phyloP scores from a whole-genome alignment of 768 basidiomycete genomes.

The Suillus decipiens region DNA sequence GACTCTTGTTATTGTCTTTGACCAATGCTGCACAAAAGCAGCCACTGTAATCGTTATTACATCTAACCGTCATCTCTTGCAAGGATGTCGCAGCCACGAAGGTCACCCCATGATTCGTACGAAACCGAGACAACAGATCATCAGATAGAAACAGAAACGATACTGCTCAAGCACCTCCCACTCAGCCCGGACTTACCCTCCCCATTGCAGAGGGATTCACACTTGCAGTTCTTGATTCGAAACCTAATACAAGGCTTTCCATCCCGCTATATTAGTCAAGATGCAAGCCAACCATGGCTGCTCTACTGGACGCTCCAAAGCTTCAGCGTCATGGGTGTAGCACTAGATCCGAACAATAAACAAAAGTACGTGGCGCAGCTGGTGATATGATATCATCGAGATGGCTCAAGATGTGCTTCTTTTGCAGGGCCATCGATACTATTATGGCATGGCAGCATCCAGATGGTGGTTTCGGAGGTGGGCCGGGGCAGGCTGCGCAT shows the following conservation, averaged over 20 bases:
- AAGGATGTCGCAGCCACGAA: slow-evolving; percentile 27
- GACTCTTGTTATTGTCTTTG: slow-evolving; percentile 2
- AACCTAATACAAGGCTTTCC: slow-evolving; percentile 82
- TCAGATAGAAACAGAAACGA: slow-evolving; percentile 67
- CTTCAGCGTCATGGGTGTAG: slow-evolving; percentile 77
- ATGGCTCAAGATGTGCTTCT: not conserved
- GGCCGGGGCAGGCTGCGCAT: slow-evolving; percentile 86
- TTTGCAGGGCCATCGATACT: slow-evolving; percentile 72
- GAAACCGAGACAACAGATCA: slow-evolving; percentile 61
- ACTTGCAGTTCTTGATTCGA: slow-evolving; percentile 75
- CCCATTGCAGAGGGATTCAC: slow-evolving; percentile 58
- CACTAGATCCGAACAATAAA: slow-evolving; percentile 74
- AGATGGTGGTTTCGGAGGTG: slow-evolving; percentile 90
- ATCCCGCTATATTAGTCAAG: slow-evolving; percentile 75
- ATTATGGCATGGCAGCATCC: slow-evolving; percentile 82
- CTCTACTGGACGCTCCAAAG: slow-evolving; percentile 91
- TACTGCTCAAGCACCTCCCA: slow-evolving; percentile 59
- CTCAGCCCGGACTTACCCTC: slow-evolving; percentile 29
- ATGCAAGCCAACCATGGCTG: slow-evolving; percentile 95
- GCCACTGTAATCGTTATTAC: not conserved
- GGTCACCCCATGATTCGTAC: slow-evolving; percentile 56
- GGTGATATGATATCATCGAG: not conserved
- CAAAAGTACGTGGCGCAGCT: slow-evolving; percentile 56
- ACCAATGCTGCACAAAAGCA: not conserved
- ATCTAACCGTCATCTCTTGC: slow-evolving; percentile 2